phyloP scores from a whole-genome alignment of 139 green algal genomes.

The Ettlia oleoabundans region DNA sequence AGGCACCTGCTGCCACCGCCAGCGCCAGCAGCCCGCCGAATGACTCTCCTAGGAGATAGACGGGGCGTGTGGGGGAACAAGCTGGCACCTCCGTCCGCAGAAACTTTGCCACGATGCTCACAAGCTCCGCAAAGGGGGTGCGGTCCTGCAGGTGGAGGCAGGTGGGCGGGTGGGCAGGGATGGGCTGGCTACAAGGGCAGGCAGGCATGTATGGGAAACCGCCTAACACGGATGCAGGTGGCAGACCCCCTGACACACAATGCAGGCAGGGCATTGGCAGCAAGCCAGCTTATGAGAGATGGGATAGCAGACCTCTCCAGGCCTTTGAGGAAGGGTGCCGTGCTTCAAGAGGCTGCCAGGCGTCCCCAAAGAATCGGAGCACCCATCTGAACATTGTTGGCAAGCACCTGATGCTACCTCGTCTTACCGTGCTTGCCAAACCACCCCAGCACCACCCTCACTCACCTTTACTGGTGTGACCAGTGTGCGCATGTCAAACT shows the following conservation, averaged over 20 bases:
- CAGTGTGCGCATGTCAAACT: slow-evolving; percentile 77
- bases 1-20: slow-evolving; percentile 58
- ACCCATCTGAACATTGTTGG: no score
- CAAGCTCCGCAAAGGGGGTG: slow-evolving; percentile 71
- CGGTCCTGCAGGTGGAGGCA: slow-evolving; percentile 74
- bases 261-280: background rate
- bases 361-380: no score
- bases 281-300: no score
- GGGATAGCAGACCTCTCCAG: no score
- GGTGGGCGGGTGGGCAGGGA: slow-evolving; percentile 36
- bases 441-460: no score
- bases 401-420: background rate
- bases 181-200: background rate
- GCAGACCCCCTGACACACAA: background rate
- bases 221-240: background rate
- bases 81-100: slow-evolving; percentile 45
- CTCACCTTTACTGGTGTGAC: slow-evolving; percentile 21
- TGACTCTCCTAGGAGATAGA: slow-evolving; percentile 91
- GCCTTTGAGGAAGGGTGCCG: no score
- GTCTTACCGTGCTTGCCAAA: background rate
- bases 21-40: slow-evolving; percentile 87
- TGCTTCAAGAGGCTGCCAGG: no score
- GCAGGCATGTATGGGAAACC: background rate
- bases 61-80: slow-evolving; percentile 58
- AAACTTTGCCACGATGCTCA: slow-evolving; percentile 41